Conservation (phyloP, 495 filamentous ascomycete genomes). For the Podospora bellae-mahoneyi region DNA sequence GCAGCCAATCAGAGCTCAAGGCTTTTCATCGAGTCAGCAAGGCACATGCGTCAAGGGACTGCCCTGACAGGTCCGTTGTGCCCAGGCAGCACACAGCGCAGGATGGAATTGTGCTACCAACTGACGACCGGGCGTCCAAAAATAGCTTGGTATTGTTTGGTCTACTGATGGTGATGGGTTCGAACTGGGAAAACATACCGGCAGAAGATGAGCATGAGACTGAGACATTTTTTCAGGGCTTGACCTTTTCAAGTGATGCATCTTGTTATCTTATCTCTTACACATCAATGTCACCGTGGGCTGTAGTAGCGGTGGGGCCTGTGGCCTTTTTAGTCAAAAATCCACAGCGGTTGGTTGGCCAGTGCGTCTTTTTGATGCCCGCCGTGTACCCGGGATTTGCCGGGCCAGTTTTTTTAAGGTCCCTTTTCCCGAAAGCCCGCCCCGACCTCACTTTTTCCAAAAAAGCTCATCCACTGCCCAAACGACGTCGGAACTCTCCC, state of each 20-base stretch:
- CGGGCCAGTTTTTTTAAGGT: conserved; percentile 29
- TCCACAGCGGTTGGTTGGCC: neutral
- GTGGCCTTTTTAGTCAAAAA: neutral
- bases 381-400: conserved; percentile 31
- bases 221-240: neutral
- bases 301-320: no score
- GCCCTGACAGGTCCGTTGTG: conserved; percentile 27
- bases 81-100: neutral
- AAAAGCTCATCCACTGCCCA: conserved; percentile 31
- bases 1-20: conserved; percentile 19
- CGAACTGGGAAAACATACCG: neutral
- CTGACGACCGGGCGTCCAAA: neutral
- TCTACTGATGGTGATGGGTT: neutral
- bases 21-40: conserved; percentile 27
- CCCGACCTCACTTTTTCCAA: conserved; percentile 27
- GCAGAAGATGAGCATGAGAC: neutral
- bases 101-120: conserved; percentile 3
- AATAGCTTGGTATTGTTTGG: neutral
- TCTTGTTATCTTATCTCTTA: neutral
- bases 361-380: conserved; percentile 16
- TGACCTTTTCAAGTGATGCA: neutral
- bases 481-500: conserved; percentile 19
- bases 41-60: conserved; percentile 31
- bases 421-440: conserved; percentile 19
- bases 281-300: no score